A percentile compares a stretch with the other conserved stretches of the same genome.
Evolutionary conservation across 495 filamentous ascomycete species (phyloP).

Genomic region (Tuber microsphaerosporum): DNA sequence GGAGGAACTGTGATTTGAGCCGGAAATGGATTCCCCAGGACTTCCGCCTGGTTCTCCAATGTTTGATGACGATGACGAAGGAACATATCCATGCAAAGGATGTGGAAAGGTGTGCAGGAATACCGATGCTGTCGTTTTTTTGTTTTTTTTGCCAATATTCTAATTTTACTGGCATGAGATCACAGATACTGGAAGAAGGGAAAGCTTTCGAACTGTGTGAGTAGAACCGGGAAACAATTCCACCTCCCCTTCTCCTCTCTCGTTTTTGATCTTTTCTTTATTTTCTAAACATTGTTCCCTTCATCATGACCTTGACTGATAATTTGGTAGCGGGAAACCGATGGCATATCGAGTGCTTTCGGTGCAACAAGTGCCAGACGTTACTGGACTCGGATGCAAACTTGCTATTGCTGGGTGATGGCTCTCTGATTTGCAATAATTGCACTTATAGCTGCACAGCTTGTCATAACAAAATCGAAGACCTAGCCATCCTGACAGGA

Average conservation of each 20-base stretch:
- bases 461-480: slow-evolving; percentile 96
- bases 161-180: slow-evolving; percentile 58
- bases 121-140: slow-evolving; percentile 67
- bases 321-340: slow-evolving; percentile 71
- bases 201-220: slow-evolving; percentile 97
- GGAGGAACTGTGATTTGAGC: slow-evolving; percentile 25
- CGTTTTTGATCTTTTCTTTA: background rate
- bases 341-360: slow-evolving; percentile 99
- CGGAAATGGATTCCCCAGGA: slow-evolving; percentile 53
- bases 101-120: slow-evolving; percentile 73
- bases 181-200: slow-evolving; percentile 89
- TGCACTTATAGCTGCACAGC: slow-evolving; percentile 99
- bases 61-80: slow-evolving; percentile 72
- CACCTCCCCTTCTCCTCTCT: background rate
- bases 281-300: slow-evolving; percentile 3
- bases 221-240: slow-evolving; percentile 41
- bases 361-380: slow-evolving; percentile 91
- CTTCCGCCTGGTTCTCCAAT: slow-evolving; percentile 72
- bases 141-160: slow-evolving; percentile 59
- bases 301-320: slow-evolving; percentile 21
- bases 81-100: slow-evolving; percentile 81
- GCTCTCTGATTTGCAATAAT: slow-evolving; percentile 96
- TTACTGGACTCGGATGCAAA: slow-evolving; percentile 98
- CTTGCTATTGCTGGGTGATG: slow-evolving; percentile 91
- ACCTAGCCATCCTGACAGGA: slow-evolving; percentile 93